Evolutionary conservation across 495 filamentous ascomycete species (phyloP), one percentile per base, ranked within the genome.

Genomic region (Talaromyces liani): DNA sequence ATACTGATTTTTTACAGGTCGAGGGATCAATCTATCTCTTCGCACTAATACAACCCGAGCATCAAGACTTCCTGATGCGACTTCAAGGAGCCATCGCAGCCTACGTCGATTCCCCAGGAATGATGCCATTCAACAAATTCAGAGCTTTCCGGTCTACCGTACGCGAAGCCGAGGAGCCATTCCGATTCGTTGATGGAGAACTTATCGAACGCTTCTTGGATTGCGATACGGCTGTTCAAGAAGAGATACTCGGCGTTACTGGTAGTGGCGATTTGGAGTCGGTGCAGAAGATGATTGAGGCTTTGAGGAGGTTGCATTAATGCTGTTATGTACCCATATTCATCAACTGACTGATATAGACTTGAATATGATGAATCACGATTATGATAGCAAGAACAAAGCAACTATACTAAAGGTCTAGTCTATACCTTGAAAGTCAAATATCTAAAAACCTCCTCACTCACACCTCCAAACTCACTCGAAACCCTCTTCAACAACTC

Each of bases 21-120:
- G 94, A 97, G 70, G 94, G 94, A 39, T 88, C 89, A 9, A 88
- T 99, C 64, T 96, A 96, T 73, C 85, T 98, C 69, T 92, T 94
- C 72, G 91, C 87, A 0, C 75, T 87, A 6, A 92, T 99, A 63
- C 78, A 85, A 9, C 79, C 85, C 0, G 71, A 80, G 0, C 81
- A 88, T 51, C 88, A 89, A 65, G 87, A 96, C 65, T 80, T 96
- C 60, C 83, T 99, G 10, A 90, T 97, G 74, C 82, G 84, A 2
- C 85, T 99, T 29, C 94, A 99, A 77, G 72, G 76, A 2, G 84
- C 81, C 20, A 80, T 98, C 60, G 81, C 87, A 9, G 78, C 82
- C n/a, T 73, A 79, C 3, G 79, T 96, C 51, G 74, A 85, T 53
- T 86, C 85, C 2, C 80, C 87, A 0, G 93, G 93, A 1, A 72